These are phyloP conservation scores for Cryoendolithus antarcticus DNA, from an alignment of 2,329 filamentous ascomycete genomes.

Conservation along the genomic window DNA sequence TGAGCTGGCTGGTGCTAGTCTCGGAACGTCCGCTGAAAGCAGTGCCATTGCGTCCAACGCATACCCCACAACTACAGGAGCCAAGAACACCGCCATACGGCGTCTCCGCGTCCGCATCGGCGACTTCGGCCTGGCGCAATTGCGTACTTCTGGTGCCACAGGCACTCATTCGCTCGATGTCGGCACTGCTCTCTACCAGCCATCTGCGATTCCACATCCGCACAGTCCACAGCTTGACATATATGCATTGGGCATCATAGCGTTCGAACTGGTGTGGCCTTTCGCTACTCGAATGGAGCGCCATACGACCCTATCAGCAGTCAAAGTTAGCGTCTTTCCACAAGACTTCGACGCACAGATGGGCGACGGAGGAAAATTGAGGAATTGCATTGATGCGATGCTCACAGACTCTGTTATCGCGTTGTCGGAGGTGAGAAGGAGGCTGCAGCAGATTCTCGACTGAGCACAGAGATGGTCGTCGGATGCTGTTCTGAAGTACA, in stretches of 20 bases:
- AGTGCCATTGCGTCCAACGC: neutral
- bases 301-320: conserved; percentile 20
- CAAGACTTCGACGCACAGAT: conserved; percentile 2
- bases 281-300: conserved; percentile 36
- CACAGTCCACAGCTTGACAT: conserved; percentile 52
- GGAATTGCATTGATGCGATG: too few species aligned
- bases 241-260: conserved; percentile 49
- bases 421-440: too few species aligned
- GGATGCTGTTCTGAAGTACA: too few species aligned
- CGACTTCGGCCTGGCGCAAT: conserved; percentile 48
- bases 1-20: too few species aligned
- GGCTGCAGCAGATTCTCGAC: too few species aligned
- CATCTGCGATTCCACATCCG: conserved; percentile 47
- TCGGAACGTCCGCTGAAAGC: neutral
- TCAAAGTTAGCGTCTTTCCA: conserved; percentile 38
- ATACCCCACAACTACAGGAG: neutral
- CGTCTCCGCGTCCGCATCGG: conserved; percentile 44
- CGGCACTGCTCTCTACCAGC: conserved; percentile 4
- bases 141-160: conserved; percentile 39
- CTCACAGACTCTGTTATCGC: too few species aligned
- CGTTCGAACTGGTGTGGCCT: conserved; percentile 48
- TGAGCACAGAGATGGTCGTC: too few species aligned
- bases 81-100: conserved; percentile 9
- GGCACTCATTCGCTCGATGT: neutral
- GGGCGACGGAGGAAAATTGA: neutral